These are phyloP conservation scores for Botrytis elliptica DNA, from an alignment of 2,329 filamentous ascomycete genomes.

Conservation along the genomic window DNA sequence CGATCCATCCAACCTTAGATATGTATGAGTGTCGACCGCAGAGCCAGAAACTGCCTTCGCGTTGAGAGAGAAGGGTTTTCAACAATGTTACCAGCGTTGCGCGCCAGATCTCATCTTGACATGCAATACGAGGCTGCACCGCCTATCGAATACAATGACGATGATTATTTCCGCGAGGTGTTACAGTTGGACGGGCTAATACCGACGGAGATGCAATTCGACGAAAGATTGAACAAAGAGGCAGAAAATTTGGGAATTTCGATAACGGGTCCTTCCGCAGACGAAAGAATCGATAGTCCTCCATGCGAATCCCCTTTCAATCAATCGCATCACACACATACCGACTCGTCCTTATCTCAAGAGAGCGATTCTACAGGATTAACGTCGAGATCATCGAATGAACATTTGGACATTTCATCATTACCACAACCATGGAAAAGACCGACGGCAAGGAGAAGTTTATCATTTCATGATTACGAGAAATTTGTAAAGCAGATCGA, in stretches of 20 bases:
- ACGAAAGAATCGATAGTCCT: slow-evolving; percentile 24
- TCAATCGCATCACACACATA: slow-evolving; percentile 31
- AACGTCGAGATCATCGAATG: slow-evolving; percentile 35
- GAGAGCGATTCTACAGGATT: slow-evolving; percentile 34
- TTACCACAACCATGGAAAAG: slow-evolving; percentile 25
- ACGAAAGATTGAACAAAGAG: slow-evolving; percentile 32
- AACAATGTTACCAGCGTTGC: slow-evolving; percentile 21
- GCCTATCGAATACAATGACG: slow-evolving; percentile 31
- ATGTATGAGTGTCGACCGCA: slow-evolving; percentile 21
- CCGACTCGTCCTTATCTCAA: slow-evolving; percentile 33
- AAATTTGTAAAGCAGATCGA: slow-evolving; percentile 34
- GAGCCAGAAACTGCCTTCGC: slow-evolving; percentile 3
- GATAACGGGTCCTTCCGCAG: slow-evolving; percentile 26
- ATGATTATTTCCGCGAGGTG: slow-evolving; percentile 36
- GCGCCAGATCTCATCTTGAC: slow-evolving; percentile 21
- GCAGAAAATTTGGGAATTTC: slow-evolving; percentile 37
- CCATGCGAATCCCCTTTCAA: slow-evolving; percentile 33
- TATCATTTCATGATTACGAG: slow-evolving; percentile 38
- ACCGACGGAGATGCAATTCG: slow-evolving; percentile 32
- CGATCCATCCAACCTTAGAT: background rate
- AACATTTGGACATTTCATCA: slow-evolving; percentile 19
- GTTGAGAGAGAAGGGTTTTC: slow-evolving; percentile 9
- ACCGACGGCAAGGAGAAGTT: slow-evolving; percentile 27
- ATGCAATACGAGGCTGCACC: slow-evolving; percentile 17
- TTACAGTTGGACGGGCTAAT: slow-evolving; percentile 32